Conservation (phyloP, 768 basidiomycete genomes). For the Pleurotus giganteus region DNA sequence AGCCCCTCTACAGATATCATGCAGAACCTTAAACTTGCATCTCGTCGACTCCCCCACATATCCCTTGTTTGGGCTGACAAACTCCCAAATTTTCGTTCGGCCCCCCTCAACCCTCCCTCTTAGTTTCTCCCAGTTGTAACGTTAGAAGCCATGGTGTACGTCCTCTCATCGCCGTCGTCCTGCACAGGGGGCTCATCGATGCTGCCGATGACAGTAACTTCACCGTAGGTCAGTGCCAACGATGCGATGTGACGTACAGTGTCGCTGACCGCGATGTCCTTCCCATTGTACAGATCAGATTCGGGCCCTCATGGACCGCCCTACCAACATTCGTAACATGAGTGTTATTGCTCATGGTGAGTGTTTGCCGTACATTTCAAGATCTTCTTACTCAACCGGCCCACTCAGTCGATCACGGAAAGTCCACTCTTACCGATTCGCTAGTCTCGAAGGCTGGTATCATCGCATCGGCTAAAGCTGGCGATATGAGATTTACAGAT, state of each 20-base stretch:
- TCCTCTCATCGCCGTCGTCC: slow-evolving; percentile 20
- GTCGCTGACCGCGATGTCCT: slow-evolving; percentile 8
- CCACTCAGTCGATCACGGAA: slow-evolving; percentile 94
- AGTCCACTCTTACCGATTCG: slow-evolving; percentile 98
- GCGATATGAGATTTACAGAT: slow-evolving; percentile 96
- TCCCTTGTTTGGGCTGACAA: slow-evolving; percentile 7
- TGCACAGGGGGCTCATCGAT: slow-evolving; percentile 27
- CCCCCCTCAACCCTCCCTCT: slow-evolving; percentile 5
- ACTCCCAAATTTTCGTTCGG: not conserved
- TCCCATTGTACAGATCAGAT: slow-evolving; percentile 65
- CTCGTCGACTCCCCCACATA: slow-evolving; percentile 4
- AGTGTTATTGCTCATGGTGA: slow-evolving; percentile 89
- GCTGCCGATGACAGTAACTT: slow-evolving; percentile 64
- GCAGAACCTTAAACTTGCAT: slow-evolving; percentile 7
- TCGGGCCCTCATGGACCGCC: slow-evolving; percentile 82
- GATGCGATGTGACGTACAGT: not conserved
- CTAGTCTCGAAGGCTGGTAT: slow-evolving; percentile 99
- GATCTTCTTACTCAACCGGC: slow-evolving; percentile 12
- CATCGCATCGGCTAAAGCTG: slow-evolving; percentile 91
- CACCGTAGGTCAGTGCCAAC: slow-evolving; percentile 69
- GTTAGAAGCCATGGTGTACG: slow-evolving; percentile 81
- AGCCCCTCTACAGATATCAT: slow-evolving; percentile 1
- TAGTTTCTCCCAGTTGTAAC: slow-evolving; percentile 32
- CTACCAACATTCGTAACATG: slow-evolving; percentile 95
- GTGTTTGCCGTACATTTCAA: slow-evolving; percentile 23